These are phyloP conservation scores for Xylariaceae sp. DNA, from an alignment of 2,329 filamentous ascomycete species.

Conservation along the genomic window DNA sequence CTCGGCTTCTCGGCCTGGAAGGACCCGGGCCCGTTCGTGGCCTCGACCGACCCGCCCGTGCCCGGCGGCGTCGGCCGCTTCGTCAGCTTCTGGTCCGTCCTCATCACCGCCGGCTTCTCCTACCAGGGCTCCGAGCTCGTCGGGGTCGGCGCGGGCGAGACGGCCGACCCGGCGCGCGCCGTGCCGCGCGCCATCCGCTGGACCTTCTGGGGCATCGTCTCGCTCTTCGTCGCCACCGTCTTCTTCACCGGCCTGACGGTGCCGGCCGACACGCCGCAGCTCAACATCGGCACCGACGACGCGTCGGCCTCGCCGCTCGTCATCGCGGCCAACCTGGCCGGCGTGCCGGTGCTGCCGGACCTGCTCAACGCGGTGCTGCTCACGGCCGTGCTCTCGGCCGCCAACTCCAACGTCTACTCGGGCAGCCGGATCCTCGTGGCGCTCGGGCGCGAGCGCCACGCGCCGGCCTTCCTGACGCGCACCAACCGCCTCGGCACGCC, in stretches of 20 bases:
- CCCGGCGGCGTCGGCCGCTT: conserved; percentile 50
- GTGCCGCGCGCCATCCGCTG: conserved; percentile 66
- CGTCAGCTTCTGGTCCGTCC: conserved; percentile 61
- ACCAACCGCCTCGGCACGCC: conserved; percentile 58
- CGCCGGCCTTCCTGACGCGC: conserved; percentile 49
- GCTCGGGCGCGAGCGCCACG: conserved; percentile 56
- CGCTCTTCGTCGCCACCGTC: conserved; percentile 56
- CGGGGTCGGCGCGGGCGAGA: conserved; percentile 72
- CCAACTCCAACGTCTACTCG: conserved; percentile 70
- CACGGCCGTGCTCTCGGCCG: conserved; percentile 70
- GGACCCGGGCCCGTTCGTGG: conserved; percentile 59
- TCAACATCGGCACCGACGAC: conserved; percentile 45
- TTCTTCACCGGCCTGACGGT: conserved; percentile 68
- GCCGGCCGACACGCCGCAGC: conserved; percentile 49
- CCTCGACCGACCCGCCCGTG: conserved; percentile 39
- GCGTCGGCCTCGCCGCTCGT: conserved; percentile 61
- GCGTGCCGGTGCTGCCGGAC: conserved; percentile 54
- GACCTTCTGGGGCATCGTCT: conserved; percentile 68
- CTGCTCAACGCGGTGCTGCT: conserved; percentile 75
- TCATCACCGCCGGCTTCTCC: conserved; percentile 62
- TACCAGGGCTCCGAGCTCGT: conserved; percentile 71
- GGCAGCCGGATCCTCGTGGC: conserved; percentile 61
- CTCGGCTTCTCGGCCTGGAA: conserved; percentile 68
- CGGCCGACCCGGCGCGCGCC: conserved; percentile 61
- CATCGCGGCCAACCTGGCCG: conserved; percentile 52